Percentiles rank a stretch among this genome's conserved stretches.
Evolutionary conservation across 2,329 filamentous ascomycete species (phyloP).

Genomic region (Bipolaris cookei): DNA sequence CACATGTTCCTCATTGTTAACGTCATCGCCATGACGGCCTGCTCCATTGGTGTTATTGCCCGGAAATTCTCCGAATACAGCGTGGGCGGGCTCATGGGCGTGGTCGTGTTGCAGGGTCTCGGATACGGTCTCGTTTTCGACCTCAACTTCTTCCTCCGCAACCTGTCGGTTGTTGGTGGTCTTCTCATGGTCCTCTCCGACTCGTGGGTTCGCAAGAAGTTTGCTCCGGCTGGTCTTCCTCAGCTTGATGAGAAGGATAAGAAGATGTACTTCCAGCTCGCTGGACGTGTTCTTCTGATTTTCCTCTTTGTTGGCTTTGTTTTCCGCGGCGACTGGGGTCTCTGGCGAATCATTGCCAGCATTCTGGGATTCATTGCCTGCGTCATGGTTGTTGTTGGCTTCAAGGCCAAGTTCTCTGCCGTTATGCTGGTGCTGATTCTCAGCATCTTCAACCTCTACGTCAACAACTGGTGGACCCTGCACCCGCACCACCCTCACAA

Average conservation of each 20-base stretch:
- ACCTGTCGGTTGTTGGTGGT: conserved; percentile 95
- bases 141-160: conserved; percentile 99
- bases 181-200: conserved; percentile 98
- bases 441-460: conserved; percentile 93
- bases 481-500: conserved; percentile 98
- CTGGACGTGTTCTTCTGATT: conserved; percentile 91
- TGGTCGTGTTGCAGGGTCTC: conserved; percentile 91
- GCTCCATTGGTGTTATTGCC: conserved; percentile 85
- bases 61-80: conserved; percentile 94
- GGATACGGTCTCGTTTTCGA: conserved; percentile 99
- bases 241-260: conserved; percentile 98
- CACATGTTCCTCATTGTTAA: conserved; percentile 93
- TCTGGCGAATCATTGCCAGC: conserved; percentile 86
- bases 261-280: conserved; percentile 99
- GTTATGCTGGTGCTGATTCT: conserved; percentile 93
- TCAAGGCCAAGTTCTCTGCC: conserved; percentile 99
- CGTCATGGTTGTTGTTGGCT: conserved; percentile 98
- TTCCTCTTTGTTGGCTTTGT: conserved; percentile 98
- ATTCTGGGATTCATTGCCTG: conserved; percentile 87
- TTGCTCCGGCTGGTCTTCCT: conserved; percentile 92
- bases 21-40: conserved; percentile 83
- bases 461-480: conserved; percentile 99
- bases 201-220: conserved; percentile 96
- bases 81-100: conserved; percentile 84
- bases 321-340: conserved; percentile 89